Conservation (phyloP, 2,329 filamentous ascomycete genomes). For the Alternaria longipes region DNA sequence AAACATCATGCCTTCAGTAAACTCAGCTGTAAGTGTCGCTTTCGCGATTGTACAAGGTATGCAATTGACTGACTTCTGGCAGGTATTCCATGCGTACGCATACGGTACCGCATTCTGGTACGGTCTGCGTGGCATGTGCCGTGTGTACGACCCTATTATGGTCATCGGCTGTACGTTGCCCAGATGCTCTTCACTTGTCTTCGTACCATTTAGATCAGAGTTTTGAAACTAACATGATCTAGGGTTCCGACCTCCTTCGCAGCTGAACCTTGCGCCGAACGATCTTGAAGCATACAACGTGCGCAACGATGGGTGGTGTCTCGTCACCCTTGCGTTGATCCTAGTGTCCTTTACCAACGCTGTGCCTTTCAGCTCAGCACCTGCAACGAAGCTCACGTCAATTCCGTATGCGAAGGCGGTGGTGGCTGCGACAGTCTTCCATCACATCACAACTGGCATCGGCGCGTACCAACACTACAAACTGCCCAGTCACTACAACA, state of each 20-base stretch:
- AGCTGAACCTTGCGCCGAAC: conserved; percentile 31
- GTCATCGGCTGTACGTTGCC: conserved; percentile 30
- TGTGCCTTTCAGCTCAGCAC: conserved; percentile 23
- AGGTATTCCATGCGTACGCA: conserved; percentile 38
- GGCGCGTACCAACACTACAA: conserved; percentile 40
- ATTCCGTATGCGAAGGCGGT: conserved; percentile 33
- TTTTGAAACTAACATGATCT: conserved; percentile 5
- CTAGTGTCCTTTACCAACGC: conserved; percentile 35
- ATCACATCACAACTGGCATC: conserved; percentile 33
- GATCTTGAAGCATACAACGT: conserved; percentile 40
- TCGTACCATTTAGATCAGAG: background rate
- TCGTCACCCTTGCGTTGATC: conserved; percentile 37
- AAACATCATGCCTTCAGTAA: conserved; percentile 14
- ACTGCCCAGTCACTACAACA: conserved; percentile 36
- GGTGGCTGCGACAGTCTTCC: conserved; percentile 35
- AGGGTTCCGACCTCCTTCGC: conserved; percentile 39
- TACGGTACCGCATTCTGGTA: conserved; percentile 43
- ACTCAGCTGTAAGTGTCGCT: conserved; percentile 5
- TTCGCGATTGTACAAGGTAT: background rate
- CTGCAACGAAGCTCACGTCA: conserved; percentile 3
- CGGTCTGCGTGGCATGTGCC: conserved; percentile 34
- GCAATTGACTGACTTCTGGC: background rate
- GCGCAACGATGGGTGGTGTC: conserved; percentile 38
- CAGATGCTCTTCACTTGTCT: background rate
- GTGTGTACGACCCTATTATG: conserved; percentile 37